Evolutionary conservation across 805 yeast species (phyloP), one percentile per base, ranked within the genome.

Genomic region (Pichia rugopelliculosa): DNA sequence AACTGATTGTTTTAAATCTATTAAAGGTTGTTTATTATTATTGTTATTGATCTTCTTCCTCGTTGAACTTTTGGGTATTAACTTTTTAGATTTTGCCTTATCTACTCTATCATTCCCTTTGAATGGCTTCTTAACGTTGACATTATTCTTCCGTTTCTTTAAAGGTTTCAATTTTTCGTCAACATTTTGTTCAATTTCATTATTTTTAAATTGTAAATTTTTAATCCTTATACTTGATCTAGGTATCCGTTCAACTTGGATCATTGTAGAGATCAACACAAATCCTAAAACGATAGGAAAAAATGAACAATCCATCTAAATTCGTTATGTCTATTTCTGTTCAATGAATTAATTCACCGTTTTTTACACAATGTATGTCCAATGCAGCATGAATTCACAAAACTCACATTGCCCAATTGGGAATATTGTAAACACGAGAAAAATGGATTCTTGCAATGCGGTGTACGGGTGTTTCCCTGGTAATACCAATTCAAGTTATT

Each of bases 381-480:
- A n/a, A n/a, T n/a, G 34, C 34, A 15, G 3, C 18, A 30, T 30
- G 34, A 15, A 30, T 30, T n/a, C n/a, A n/a, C 17, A 7, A 30
- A 30, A 30, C 34, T 15, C 2, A 10, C 10, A n/a, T 30, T 30
- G 18, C 46, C 46, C 20, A 36, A 36, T 36, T 22, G 4, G 46
- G 46, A 22, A 43, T 36, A 8, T 13, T 15, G 45, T 42, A 42
- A 42, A 42, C 39, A 41, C 18, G 30, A 27, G 9, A 3, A 10
- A 2, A 12, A 4, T 26, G n/a, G n/a, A n/a, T n/a, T n/a, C n/a
- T n/a, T n/a, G n/a, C n/a, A n/a, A n/a, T n/a, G 13, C 34, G 40
- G 45, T 43, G 41, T 18, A 43, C 41, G 23, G 46, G 18, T 43
- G 39, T 30, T 27, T 27, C 3, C n/a, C n/a, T n/a, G n/a, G n/a